Evolutionary conservation across 2,329 filamentous ascomycete genomes (phyloP), one percentile per base, ranked within the genome.

Genomic region (Pseudocercospora crystallina): DNA sequence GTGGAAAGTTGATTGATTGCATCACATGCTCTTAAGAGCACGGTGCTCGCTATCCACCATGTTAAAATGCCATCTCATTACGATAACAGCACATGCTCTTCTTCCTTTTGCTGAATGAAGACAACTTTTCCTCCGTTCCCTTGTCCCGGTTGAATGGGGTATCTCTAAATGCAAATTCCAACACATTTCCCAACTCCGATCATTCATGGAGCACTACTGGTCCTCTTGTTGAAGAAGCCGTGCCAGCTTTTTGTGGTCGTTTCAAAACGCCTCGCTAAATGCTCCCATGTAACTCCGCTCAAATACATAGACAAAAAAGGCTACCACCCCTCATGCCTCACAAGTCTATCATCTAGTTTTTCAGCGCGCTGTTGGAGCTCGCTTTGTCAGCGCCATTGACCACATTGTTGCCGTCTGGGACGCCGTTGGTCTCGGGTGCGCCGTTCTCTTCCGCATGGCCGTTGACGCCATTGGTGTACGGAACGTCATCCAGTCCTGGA

Each of bases 401-500:
- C 32, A 47, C 60, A 33, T 65, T 64, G 44, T 64, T 64, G 36
- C 58, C 58, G 45, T 65, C 62, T 31, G 60, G 60, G 5, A 65
- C 62, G 30, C 65, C 65, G 11, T 67, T 62, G 4, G 57, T 55
- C 49, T 65, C 65, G 33, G 61, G 62, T 36, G 45, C 38, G 4
- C 51, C 53, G 29, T 58, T 56, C n/a, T 43, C 42, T 26, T 57
- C 35, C 31, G 43, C 38, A 11, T 55, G 46, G 12, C 53, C 60
- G 33, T 62, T 62, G 5, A 51, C 44, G 12, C 59, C 49, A 38
- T 60, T 47, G 11, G 41, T 47, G 10, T 45, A 29, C 33, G 43
- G 26, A 42, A 37, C 50, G 20, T 45, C 36, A 56, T 88, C 80
- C 43, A 90, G 73, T 54, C 84, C 80, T 39, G 82, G 73, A n/a